Evolutionary conservation across 805 yeast genomes (phyloP).

Genomic region (Suhomyces sp.): DNA sequence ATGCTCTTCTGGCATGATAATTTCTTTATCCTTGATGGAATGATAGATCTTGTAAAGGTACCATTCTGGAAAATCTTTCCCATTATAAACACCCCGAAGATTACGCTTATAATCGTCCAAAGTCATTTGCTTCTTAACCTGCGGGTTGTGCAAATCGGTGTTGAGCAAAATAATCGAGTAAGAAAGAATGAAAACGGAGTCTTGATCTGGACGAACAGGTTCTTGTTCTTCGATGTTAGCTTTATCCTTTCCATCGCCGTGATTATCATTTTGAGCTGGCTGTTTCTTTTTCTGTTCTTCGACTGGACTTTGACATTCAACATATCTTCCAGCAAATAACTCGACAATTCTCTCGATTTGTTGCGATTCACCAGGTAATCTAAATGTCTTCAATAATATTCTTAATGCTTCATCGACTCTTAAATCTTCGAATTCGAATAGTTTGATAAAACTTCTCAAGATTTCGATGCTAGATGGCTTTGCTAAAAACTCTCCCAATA

Average conservation of each 20-base stretch:
- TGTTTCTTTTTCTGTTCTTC: slow-evolving; percentile 5
- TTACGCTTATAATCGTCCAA: slow-evolving; percentile 77
- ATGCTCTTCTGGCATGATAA: slow-evolving; percentile 97
- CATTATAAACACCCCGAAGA: slow-evolving; percentile 74
- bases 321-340: slow-evolving; percentile 77
- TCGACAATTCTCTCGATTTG: slow-evolving; percentile 93
- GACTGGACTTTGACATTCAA: slow-evolving; percentile 48
- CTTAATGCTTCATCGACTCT: slow-evolving; percentile 94
- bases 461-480: slow-evolving; percentile 65
- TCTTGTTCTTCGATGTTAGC: slow-evolving; percentile 26
- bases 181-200: slow-evolving; percentile 84
- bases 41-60: slow-evolving; percentile 76
- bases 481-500: slow-evolving; percentile 81
- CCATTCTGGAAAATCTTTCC: slow-evolving; percentile 79
- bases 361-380: slow-evolving; percentile 97
- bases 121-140: slow-evolving; percentile 88
- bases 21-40: slow-evolving; percentile 81
- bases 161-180: slow-evolving; percentile 92
- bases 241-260: background rate
- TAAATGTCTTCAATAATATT: slow-evolving; percentile 71
- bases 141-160: slow-evolving; percentile 91
- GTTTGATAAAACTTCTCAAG: slow-evolving; percentile 59
- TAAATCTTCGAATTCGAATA: slow-evolving; percentile 71
- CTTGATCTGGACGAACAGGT: slow-evolving; percentile 68
- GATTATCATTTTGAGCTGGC: background rate